phyloP scores from a whole-genome alignment of 257 asterid species.

The Cruciata laevipes region DNA sequence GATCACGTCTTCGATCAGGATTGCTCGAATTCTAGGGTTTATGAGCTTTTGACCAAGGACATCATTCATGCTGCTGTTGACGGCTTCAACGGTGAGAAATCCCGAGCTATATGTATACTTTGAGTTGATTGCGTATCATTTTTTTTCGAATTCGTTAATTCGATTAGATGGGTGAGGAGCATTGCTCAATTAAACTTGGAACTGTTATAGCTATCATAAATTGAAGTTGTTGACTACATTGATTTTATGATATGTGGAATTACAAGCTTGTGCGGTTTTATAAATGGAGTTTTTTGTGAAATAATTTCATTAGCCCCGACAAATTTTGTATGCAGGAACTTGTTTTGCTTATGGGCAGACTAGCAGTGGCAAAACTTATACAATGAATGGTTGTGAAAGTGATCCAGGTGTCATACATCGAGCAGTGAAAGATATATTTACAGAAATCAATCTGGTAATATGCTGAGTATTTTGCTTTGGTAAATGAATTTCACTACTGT shows the following conservation, averaged over 20 bases:
- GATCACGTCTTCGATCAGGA: conserved; percentile 91
- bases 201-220: neutral
- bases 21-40: conserved; percentile 59
- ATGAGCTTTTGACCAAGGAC: conserved; percentile 70
- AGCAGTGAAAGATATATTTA: conserved; percentile 78
- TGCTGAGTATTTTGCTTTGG: conserved; percentile 3
- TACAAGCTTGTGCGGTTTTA: neutral
- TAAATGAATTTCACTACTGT: neutral
- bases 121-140: neutral
- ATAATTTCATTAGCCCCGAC: neutral
- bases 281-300: neutral
- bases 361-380: conserved; percentile 94
- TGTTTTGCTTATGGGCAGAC: conserved; percentile 99
- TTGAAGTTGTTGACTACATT: neutral
- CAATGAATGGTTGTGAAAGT: conserved; percentile 91
- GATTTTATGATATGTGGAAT: neutral
- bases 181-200: neutral
- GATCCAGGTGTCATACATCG: conserved; percentile 85
- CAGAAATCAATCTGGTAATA: conserved; percentile 56
- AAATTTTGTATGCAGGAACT: conserved; percentile 53
- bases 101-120: neutral
- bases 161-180: neutral
- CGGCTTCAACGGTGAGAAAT: conserved; percentile 68
- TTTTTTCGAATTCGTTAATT: conserved; percentile 1
- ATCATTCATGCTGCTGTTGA: conserved; percentile 71